phyloP scores from a whole-genome alignment of 257 asterid species.

The Primulina eburnea region DNA sequence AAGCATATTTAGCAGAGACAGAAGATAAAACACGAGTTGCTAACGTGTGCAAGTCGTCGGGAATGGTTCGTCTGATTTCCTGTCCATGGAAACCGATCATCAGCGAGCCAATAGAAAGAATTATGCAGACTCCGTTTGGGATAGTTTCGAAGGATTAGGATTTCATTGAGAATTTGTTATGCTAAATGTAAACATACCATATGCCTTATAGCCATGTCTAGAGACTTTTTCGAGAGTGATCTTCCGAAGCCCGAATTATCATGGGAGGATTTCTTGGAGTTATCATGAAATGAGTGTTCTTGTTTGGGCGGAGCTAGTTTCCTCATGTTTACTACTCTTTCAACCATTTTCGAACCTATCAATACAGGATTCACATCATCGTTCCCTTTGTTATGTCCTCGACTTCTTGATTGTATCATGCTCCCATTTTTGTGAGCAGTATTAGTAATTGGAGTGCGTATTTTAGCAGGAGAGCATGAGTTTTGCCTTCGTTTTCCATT shows the following conservation, averaged over 20 bases:
- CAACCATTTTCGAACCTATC: constrained; percentile 82
- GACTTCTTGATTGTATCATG: constrained; percentile 39
- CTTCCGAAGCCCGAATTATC: constrained; percentile 74
- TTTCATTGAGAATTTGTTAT: background rate
- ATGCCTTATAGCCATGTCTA: constrained; percentile 91
- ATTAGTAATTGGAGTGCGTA: constrained; percentile 30
- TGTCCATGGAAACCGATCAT: constrained; percentile 23
- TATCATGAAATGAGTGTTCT: constrained; percentile 33
- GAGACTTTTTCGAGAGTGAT: constrained; percentile 69
- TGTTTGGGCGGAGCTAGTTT: constrained; percentile 83
- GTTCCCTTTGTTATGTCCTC: constrained; percentile 36
- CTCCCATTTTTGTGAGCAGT: constrained; percentile 29
- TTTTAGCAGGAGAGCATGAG: constrained; percentile 64
- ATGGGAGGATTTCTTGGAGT: constrained; percentile 43
- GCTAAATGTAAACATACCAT: constrained; percentile 47
- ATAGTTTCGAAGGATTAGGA: background rate
- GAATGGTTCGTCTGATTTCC: constrained; percentile 63
- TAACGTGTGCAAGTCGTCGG: constrained; percentile 33
- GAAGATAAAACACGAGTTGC: constrained; percentile 32
- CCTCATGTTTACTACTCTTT: constrained; percentile 89
- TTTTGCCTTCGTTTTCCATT: constrained; percentile 46
- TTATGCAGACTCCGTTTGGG: background rate
- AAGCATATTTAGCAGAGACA: constrained; percentile 30
- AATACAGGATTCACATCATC: constrained; percentile 76
- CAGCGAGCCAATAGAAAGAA: background rate